These are phyloP conservation scores for Phytophthora sojae DNA, from an alignment of 352 stramenopile genomes.

Conservation along the genomic window DNA sequence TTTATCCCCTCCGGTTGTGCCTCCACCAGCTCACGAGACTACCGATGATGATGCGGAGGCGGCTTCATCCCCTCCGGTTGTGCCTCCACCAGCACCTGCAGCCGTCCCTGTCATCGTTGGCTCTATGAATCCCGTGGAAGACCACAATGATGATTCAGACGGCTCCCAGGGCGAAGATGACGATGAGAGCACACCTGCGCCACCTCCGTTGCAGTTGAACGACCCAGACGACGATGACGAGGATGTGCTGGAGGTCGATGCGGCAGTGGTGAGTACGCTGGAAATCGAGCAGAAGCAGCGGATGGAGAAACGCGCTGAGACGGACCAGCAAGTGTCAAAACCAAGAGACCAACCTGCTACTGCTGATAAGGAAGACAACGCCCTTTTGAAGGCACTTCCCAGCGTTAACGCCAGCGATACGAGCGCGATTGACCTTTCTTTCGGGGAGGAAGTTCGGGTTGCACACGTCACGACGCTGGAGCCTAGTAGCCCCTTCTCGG, in stretches of 20 bases:
- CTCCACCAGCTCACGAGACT: constrained; percentile 29
- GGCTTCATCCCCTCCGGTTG: neutral
- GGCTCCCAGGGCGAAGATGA: constrained; percentile 50
- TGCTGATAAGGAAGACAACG: constrained; percentile 9
- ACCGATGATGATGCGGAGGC: neutral
- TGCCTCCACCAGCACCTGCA: constrained; percentile 35
- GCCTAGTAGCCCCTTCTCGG: constrained; percentile 22
- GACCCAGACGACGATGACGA: constrained; percentile 48
- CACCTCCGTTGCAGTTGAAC: constrained; percentile 25
- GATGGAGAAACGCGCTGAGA: constrained; percentile 4
- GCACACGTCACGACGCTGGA: constrained; percentile 38
- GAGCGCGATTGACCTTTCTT: constrained; percentile 27
- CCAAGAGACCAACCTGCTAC: neutral
- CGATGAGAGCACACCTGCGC: constrained; percentile 7
- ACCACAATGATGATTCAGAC: constrained; percentile 36
- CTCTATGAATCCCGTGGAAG: constrained; percentile 41
- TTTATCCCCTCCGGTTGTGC: neutral
- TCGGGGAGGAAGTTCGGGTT: constrained; percentile 44
- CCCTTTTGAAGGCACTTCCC: constrained; percentile 30
- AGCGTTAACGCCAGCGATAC: constrained; percentile 10
- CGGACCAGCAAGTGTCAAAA: constrained; percentile 2
- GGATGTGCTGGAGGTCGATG: constrained; percentile 60
- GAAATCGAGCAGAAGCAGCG: constrained; percentile 34
- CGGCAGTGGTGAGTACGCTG: constrained; percentile 36
- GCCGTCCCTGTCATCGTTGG: constrained; percentile 30